Base-by-base conservation (phyloP, 202 grass and related monocot genomes). In the Schoenoplectus triqueter region DNA sequence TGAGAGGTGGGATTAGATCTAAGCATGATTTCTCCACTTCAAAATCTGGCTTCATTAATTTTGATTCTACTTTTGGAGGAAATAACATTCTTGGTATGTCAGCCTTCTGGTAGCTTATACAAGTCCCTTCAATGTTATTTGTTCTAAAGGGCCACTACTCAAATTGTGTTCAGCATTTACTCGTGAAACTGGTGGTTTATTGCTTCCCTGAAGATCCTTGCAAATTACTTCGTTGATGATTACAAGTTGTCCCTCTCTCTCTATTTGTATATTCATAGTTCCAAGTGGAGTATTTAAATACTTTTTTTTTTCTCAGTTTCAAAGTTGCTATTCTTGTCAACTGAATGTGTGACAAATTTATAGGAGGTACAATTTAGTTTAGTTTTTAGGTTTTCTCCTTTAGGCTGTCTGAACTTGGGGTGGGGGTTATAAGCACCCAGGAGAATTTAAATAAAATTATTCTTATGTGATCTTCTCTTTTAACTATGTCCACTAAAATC, bases 21-120 rank as follows among this genome's bases (percentile, higher is more conserved):
- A 95, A 95, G 88, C 91, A 87, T 84, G 93, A 95, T 87, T 87
- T 84, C 91, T 92, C 89, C 82, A 87, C 82, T 88, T 88, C 89
- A 82, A 94, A 90, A 86, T 69, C 86, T 86, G 90, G 86, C 81
- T 90, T 90, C 83, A 82, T 85, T 74, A 97, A 94, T 90, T 92
- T 86, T 78, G 94, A 97, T 92, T 90, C 90, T 75, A 45, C 86
- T 84, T 88, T 87, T 66, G 88, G 86, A 60, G 94, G 88, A 84
- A 97, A 89, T 80, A 74, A 51, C 76, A 65, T 86, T 64, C 89
- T 92, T 84, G 94, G 94, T 97, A 97, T 82, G 91, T 87, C 83
- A 82, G 80, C 72, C 80, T 82, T 83, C 69, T 71, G 81, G 67
- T 77, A 68, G 82, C 19, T 73, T 92, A 88, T 49, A 70, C 66